Evolutionary conservation across 805 yeast genomes (phyloP).

Genomic region (Teunomyces barrocoloradensis): DNA sequence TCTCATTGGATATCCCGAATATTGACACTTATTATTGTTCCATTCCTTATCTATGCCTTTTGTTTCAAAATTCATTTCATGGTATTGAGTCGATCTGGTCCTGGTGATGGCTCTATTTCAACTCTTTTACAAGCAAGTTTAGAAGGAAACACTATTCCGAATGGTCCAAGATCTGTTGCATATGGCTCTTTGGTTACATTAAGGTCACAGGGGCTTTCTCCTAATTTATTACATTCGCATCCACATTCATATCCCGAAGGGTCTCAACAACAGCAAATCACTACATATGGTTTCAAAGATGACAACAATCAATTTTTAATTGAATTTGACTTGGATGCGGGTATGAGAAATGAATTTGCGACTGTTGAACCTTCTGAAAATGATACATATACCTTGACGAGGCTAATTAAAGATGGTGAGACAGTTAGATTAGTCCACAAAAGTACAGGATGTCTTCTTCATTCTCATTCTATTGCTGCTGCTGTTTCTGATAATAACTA

Average conservation of each 20-base stretch:
- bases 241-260: conserved; percentile 85
- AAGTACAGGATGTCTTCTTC: conserved; percentile 69
- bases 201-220: conserved; percentile 68
- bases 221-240: conserved; percentile 85
- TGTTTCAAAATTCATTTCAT: conserved; percentile 82
- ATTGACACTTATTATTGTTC: conserved; percentile 64
- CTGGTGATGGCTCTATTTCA: conserved; percentile 91
- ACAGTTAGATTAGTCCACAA: conserved; percentile 70
- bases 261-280: conserved; percentile 89
- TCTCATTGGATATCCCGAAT: conserved; percentile 75
- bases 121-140: conserved; percentile 88
- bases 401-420: conserved; percentile 57
- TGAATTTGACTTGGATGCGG: conserved; percentile 63
- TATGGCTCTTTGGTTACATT: conserved; percentile 62
- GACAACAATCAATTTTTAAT: conserved; percentile 94
- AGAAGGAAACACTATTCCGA: conserved; percentile 58
- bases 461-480: conserved; percentile 77
- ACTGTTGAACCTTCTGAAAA: conserved; percentile 21
- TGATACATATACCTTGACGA: conserved; percentile 11
- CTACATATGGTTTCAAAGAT: conserved; percentile 89
- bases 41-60: conserved; percentile 62
- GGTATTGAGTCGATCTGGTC: conserved; percentile 74
- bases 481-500: conserved; percentile 63
- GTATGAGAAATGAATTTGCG: conserved; percentile 26
- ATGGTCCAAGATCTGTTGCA: conserved; percentile 67